Conservation (phyloP, 306 rosid genomes). For the Trifolium subterraneum region DNA sequence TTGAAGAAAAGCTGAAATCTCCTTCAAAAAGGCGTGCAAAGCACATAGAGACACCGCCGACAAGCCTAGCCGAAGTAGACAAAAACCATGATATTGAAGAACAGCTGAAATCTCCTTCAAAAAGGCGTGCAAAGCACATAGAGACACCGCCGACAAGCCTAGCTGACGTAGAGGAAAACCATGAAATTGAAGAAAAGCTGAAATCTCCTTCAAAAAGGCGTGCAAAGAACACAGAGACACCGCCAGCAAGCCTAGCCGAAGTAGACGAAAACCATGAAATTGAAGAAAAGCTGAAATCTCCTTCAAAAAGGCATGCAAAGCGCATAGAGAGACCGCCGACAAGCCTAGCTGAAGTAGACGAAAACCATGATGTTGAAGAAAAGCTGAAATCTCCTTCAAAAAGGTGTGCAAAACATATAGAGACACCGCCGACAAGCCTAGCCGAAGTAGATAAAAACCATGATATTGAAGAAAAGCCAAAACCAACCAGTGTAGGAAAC, state of each 20-base stretch:
- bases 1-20: constrained; percentile 32
- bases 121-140: constrained; percentile 8
- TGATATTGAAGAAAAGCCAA: constrained; percentile 12
- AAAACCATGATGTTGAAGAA: constrained; percentile 27
- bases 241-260: no score
- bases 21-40: no score
- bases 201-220: no score
- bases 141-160: constrained; percentile 34
- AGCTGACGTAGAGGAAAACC: constrained; percentile 38
- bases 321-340: constrained; percentile 16
- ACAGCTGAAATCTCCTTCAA: no score
- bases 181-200: constrained; percentile 20
- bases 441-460: constrained; percentile 38
- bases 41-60: no score
- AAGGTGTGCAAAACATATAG: constrained; percentile 34
- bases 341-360: constrained; percentile 40
- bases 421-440: constrained; percentile 31
- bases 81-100: no score
- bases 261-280: no score
- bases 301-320: neutral
- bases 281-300: no score
- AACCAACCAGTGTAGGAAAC: neutral
- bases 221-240: no score
- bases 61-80: no score
- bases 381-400: constrained; percentile 30